Base-by-base conservation (phyloP, 1,284 basidiomycete genomes). In the Malassezia furfur region DNA sequence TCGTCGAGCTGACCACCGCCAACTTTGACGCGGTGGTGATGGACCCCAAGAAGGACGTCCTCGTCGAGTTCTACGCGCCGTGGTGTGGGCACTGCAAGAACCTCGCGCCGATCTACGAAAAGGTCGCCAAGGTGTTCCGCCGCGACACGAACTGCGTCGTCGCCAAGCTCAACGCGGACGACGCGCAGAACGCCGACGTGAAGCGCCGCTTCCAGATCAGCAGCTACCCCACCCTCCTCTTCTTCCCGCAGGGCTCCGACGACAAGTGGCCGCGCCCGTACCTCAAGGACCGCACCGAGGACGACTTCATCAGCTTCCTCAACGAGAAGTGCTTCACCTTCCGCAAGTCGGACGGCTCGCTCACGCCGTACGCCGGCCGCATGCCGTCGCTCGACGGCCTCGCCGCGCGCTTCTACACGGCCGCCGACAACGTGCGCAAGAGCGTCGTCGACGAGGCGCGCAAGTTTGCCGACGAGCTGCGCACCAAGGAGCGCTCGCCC, bases 291-390 rank as follows among this genome's bases (percentile, higher is more conserved):
- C 82, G 87, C 52, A 77, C 80, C 5, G 85, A 87, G 71, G 80
- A 79, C 22, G 85, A 81, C 50, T 84, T 90, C 58, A 65, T 80
- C 60, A 74, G 77, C 63, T 81, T 77, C 71, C 67, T 81, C 49
- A 98, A 98, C 78, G 82, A 89, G 77, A 83, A 87, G 66, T 91
- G 89, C 68, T 88, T 88, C 36, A 89, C 90, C 10, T 80, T 86
- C 61, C 86, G 91, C 54, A 81, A 84, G 48, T 79, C 84, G 22
- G 86, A 86, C 50, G 93, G 93, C 54, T 81, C 84, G 15, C 81
- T 96, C 47, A 82, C 83, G 64, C 84, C 86, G 61, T 69, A 82
- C 80, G 91, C 90, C 49, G 91, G 91, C 40, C 86, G 87, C 58
- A 78, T 88, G 60, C 76, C 83, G 19, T 80, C 85, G 48, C 82